phyloP scores from a whole-genome alignment of 2,329 filamentous ascomycete genomes.

The Gnomoniopsis smithogilvyi region DNA sequence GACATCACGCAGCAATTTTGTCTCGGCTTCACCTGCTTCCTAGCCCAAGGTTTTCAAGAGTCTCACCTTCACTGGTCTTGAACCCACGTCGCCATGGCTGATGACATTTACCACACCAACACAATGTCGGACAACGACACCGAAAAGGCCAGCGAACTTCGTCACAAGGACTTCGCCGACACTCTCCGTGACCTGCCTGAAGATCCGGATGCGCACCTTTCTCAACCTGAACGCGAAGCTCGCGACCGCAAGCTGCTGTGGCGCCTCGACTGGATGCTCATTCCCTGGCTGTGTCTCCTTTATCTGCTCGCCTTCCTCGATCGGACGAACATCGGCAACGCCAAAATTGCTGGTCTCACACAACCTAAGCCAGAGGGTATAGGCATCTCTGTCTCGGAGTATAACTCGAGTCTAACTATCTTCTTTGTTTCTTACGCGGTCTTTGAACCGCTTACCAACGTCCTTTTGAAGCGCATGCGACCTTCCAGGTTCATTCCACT shows the following conservation, averaged over 20 bases:
- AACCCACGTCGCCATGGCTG: neutral
- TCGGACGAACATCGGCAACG: constrained; percentile 75
- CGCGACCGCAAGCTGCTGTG: constrained; percentile 30
- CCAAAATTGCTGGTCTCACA: constrained; percentile 54
- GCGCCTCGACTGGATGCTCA: constrained; percentile 31
- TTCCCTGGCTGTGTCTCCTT: constrained; percentile 50
- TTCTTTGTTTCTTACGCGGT: constrained; percentile 85
- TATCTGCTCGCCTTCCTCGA: constrained; percentile 75
- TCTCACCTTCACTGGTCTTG: neutral
- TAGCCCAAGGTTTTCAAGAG: neutral
- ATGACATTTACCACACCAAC: neutral
- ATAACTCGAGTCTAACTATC: constrained; percentile 73
- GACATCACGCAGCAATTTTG: neutral
- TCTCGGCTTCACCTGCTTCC: neutral
- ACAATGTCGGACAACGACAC: constrained; percentile 17
- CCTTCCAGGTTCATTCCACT: constrained; percentile 77
- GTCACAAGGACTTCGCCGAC: constrained; percentile 9
- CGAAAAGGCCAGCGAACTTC: constrained; percentile 14
- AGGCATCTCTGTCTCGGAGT: constrained; percentile 58
- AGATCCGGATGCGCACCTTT: constrained; percentile 31
- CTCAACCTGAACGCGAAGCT: constrained; percentile 25
- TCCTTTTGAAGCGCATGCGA: constrained; percentile 71
- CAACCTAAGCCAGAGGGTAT: constrained; percentile 41
- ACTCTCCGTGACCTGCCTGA: constrained; percentile 23
- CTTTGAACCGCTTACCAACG: constrained; percentile 75